Conservation (phyloP, 2,329 filamentous ascomycete species). For the Arachnopeziza araneosa region DNA sequence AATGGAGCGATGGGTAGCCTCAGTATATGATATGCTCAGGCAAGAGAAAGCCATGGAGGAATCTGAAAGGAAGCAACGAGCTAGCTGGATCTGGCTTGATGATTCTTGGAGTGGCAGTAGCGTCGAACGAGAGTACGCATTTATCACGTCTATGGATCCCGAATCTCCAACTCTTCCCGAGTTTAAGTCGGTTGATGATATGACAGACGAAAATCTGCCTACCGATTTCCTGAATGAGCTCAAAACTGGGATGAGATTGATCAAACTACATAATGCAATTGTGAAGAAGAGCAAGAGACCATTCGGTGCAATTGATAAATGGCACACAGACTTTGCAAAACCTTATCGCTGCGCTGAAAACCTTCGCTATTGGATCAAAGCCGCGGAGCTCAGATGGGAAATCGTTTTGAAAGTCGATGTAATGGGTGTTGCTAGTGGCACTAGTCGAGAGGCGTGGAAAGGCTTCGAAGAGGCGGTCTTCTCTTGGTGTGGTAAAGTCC, state of each 20-base stretch:
- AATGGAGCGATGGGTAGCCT: conserved; percentile 73
- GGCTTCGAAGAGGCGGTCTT: conserved; percentile 79
- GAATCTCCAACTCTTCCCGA: conserved; percentile 56
- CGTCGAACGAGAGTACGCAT: conserved; percentile 73
- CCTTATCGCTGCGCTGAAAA: conserved; percentile 94
- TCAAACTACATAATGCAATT: conserved; percentile 83
- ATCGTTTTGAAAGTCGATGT: conserved; percentile 77
- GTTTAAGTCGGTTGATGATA: conserved; percentile 55
- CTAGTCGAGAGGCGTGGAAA: conserved; percentile 62
- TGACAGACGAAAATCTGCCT: conserved; percentile 43
- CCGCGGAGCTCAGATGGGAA: conserved; percentile 91
- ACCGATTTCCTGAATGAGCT: conserved; percentile 70
- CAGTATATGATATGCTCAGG: conserved; percentile 70
- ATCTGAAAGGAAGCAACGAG: conserved; percentile 58
- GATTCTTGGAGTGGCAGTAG: conserved; percentile 72
- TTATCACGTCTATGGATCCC: conserved; percentile 70
- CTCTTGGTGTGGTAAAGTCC: conserved; percentile 75
- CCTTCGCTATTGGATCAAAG: conserved; percentile 92
- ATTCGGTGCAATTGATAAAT: conserved; percentile 84
- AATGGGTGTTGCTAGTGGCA: conserved; percentile 77
- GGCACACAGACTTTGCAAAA: conserved; percentile 89
- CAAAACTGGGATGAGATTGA: conserved; percentile 73
- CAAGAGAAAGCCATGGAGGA: conserved; percentile 74
- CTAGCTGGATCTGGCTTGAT: conserved; percentile 74
- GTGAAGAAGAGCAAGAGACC: conserved; percentile 79